A percentile compares a stretch with the other conserved stretches of the same genome.
Evolutionary conservation across 2,329 filamentous ascomycete genomes (phyloP).

Genomic region (Exophiala xenobiotica): DNA sequence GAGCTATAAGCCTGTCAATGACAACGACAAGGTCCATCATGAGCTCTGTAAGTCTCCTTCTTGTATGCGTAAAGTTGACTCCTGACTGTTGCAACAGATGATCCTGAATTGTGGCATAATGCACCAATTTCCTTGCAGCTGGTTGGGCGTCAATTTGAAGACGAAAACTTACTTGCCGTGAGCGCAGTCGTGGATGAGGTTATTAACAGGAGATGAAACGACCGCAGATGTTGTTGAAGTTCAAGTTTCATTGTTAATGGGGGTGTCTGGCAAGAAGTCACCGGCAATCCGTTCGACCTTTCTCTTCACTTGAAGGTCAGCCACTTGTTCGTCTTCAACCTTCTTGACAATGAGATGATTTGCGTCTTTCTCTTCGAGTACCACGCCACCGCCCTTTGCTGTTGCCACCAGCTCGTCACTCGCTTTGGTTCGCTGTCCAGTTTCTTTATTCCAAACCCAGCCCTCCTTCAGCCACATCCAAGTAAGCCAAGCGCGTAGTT

Average conservation of each 20-base stretch:
- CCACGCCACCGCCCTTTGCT: conserved; percentile 42
- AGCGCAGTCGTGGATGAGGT: neutral
- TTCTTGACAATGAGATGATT: conserved; percentile 22
- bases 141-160: conserved; percentile 53
- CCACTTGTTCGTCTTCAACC: conserved; percentile 9
- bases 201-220: too few relatives aligned
- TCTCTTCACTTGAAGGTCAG: conserved; percentile 7
- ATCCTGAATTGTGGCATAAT: conserved; percentile 47
- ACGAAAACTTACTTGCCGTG: conserved; percentile 46
- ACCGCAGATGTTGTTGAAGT: too few relatives aligned
- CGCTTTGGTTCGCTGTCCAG: conserved; percentile 53
- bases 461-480: conserved; percentile 94
- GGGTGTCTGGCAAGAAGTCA: conserved; percentile 21
- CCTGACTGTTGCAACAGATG: neutral
- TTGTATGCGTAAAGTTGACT: neutral
- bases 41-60: conserved; percentile 36
- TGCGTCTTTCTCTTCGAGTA: conserved; percentile 41
- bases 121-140: conserved; percentile 55
- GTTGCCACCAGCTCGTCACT: conserved; percentile 40
- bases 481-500: conserved; percentile 77
- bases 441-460: conserved; percentile 74
- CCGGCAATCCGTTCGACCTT: conserved; percentile 26
- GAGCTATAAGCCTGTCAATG: conserved; percentile 14
- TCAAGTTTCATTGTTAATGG: neutral
- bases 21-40: conserved; percentile 48